phyloP scores from a whole-genome alignment of 257 asterid genomes.

The Jasminum sambac region DNA sequence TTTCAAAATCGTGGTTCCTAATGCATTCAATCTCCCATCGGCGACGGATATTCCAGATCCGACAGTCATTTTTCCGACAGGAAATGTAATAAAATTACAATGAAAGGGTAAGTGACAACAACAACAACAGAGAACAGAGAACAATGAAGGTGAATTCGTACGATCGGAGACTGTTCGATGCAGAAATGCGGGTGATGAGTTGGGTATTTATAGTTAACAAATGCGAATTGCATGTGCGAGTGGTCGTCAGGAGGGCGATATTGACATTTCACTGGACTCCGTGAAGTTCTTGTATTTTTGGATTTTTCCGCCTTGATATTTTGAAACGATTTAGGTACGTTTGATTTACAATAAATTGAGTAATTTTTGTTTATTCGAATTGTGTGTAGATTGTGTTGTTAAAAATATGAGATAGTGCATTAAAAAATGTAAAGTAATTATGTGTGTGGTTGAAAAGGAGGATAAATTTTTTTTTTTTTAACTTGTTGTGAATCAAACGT shows the following conservation, averaged over 20 bases:
- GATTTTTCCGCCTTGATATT: not conserved
- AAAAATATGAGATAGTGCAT: too few species aligned
- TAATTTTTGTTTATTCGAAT: too few species aligned
- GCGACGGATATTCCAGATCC: constrained; percentile 60
- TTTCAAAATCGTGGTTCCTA: constrained; percentile 58
- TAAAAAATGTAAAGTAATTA: too few species aligned
- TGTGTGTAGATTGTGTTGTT: too few species aligned
- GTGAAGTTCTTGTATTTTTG: not conserved
- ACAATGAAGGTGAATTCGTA: not conserved
- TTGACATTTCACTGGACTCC: not conserved
- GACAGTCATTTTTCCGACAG: constrained; percentile 39
- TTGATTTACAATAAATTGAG: too few species aligned
- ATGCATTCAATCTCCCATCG: constrained; percentile 61
- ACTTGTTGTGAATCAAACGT: too few species aligned
- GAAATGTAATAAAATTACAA: not conserved
- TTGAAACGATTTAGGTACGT: not conserved
- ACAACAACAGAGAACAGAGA: not conserved
- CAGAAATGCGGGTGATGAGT: not conserved
- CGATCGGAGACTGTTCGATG: not conserved
- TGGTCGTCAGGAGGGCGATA: not conserved
- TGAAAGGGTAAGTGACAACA: not conserved
- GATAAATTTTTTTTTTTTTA: too few species aligned
- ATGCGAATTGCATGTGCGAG: not conserved
- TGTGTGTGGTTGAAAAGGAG: too few species aligned
- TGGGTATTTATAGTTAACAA: not conserved